Base-by-base conservation (phyloP, 139 green algal genomes). In the Coelastrella sp. region DNA sequence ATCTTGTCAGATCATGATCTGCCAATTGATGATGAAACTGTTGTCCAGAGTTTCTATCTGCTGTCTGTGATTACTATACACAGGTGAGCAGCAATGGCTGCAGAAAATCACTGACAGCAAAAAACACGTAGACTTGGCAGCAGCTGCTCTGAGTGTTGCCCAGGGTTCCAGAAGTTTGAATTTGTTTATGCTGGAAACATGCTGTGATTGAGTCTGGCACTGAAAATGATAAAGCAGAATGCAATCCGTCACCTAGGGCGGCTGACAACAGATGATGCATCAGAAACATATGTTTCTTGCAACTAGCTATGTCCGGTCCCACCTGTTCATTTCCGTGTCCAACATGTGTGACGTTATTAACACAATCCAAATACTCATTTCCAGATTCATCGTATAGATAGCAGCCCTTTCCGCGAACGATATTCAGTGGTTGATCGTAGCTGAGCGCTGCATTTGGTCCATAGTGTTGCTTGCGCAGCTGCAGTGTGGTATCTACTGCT, bases 321-420 rank as follows among this genome's bases (percentile, higher is more conserved):
- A 99, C 94, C 87, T 94, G 88, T 2, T 95, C 93, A 85, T 99
- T 95, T 74, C 93, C 97, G 89, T 99, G 97, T 0, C 97, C 97
- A 56, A 98, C 92, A 14, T 96, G 92, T 0, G 96, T 92, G 11
- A 97, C 96, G 78, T 97, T 97, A 92, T 97, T 97, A n/a, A 94
- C 91, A 57, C 92, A 95, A 82, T 96, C 95, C 82, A 97, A 91
- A 90, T 96, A 97, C 16, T 89, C 32, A 5, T 83, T 75, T 7
- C 94, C 95, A 6, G 94, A 80, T 0, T 89, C 79, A 81, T 97
- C 94, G 83, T 95, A 96, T 73, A 98, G 78, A 59, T 95, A 91
- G 7, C 84, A 90, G 20, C 94, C 96, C 19, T 84, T 19, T 3
- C 93, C 96, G 0, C 90, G 82, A 20, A 97, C 93, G 0, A 98